Percentiles rank a stretch among this genome's conserved stretches.
Evolutionary conservation across 257 asterid genomes (phyloP).

Genomic region (Coffea eugenioides): DNA sequence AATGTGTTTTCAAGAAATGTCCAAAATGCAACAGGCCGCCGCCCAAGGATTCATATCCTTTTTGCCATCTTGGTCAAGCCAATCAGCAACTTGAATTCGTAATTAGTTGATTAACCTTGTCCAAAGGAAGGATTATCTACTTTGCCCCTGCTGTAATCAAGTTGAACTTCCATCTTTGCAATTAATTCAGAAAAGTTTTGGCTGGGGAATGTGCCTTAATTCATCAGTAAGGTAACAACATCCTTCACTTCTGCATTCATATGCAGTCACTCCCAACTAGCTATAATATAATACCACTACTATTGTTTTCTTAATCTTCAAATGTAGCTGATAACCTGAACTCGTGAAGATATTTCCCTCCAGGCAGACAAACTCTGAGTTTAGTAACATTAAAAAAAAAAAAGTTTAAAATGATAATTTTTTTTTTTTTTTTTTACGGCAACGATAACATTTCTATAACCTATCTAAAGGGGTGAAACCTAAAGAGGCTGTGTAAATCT

Average conservation of each 20-base stretch:
- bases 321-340: neutral
- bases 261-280: too few relatives aligned
- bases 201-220: too few relatives aligned
- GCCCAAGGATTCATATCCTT: conserved; percentile 8
- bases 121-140: neutral
- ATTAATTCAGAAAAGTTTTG: neutral
- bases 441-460: too few relatives aligned
- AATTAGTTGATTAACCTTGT: neutral
- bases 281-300: too few relatives aligned
- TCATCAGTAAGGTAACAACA: too few relatives aligned
- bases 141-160: neutral
- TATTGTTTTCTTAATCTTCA: too few relatives aligned
- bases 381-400: neutral
- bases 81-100: neutral
- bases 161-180: neutral
- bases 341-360: neutral
- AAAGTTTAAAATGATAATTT: neutral
- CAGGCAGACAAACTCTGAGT: neutral
- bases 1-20: neutral
- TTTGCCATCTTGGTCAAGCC: neutral
- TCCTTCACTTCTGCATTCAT: too few relatives aligned
- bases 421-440: too few relatives aligned
- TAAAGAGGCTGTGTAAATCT: too few relatives aligned
- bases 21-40: neutral
- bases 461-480: too few relatives aligned